Percentiles rank a stretch among this genome's conserved stretches.
Conservation (phyloP, 495 filamentous ascomycete genomes). For the Talaromyces wortmannii region DNA sequence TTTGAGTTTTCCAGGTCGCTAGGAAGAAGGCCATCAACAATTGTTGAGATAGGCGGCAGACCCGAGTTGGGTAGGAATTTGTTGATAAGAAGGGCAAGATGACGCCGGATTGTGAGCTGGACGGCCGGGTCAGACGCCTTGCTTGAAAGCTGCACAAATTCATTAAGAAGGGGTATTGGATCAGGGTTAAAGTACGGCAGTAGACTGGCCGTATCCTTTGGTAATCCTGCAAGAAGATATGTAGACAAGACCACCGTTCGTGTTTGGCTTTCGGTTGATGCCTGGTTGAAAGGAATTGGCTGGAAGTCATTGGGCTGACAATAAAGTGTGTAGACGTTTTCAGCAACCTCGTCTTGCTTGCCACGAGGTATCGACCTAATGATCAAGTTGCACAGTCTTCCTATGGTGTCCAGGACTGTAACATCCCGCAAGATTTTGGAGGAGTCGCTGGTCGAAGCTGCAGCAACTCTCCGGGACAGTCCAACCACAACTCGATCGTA, state of each 20-base stretch:
- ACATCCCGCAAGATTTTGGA: slow-evolving; percentile 45
- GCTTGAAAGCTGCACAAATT: slow-evolving; percentile 29
- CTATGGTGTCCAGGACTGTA: slow-evolving; percentile 53
- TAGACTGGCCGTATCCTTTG: slow-evolving; percentile 21
- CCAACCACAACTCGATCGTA: slow-evolving; percentile 54
- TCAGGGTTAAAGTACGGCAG: slow-evolving; percentile 26
- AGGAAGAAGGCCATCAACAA: slow-evolving; percentile 18
- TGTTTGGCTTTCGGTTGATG: slow-evolving; percentile 24
- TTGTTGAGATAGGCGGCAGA: slow-evolving; percentile 22
- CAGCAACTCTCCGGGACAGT: slow-evolving; percentile 35
- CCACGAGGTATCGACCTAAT: slow-evolving; percentile 44
- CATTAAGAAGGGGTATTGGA: slow-evolving; percentile 29
- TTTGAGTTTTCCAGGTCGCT: slow-evolving; percentile 9
- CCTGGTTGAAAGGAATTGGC: slow-evolving; percentile 32
- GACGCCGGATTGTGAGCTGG: slow-evolving; percentile 48
- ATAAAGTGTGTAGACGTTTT: slow-evolving; percentile 54
- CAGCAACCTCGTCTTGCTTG: slow-evolving; percentile 47
- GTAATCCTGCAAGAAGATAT: slow-evolving; percentile 53
- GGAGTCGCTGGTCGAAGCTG: slow-evolving; percentile 28
- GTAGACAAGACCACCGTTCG: slow-evolving; percentile 55
- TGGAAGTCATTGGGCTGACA: slow-evolving; percentile 16
- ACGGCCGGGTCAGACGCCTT: slow-evolving; percentile 23
- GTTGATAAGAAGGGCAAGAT: slow-evolving; percentile 58
- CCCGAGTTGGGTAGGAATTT: slow-evolving; percentile 53
- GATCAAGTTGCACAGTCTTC: slow-evolving; percentile 56